phyloP scores from a whole-genome alignment of 192 early-diverging fungal genomes.

The Glomus cerebriforme region DNA sequence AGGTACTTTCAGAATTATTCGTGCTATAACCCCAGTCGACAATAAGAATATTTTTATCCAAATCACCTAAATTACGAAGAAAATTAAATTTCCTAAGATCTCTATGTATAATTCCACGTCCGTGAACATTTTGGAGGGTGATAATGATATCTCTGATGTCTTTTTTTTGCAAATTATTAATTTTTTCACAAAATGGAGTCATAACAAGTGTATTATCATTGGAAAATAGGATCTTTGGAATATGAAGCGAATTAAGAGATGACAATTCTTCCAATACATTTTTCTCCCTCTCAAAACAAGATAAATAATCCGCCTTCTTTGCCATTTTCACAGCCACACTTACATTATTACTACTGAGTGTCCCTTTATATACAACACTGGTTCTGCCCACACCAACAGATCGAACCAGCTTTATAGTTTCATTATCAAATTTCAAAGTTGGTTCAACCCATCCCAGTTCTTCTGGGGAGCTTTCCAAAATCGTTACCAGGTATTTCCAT shows the following conservation, averaged over 20 bases:
- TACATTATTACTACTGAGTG: not conserved
- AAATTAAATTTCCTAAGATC: slow-evolving; percentile 18
- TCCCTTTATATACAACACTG: slow-evolving; percentile 27
- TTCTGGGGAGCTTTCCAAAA: slow-evolving; percentile 24
- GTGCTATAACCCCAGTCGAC: slow-evolving; percentile 27
- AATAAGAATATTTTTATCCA: not conserved
- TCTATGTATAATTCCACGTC: slow-evolving; percentile 6
- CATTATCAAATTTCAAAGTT: slow-evolving; percentile 6
- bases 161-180: slow-evolving; percentile 14
- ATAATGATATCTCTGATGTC: slow-evolving; percentile 27
- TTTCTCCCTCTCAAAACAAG: slow-evolving; percentile 29
- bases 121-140: not conserved
- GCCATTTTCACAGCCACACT: slow-evolving; percentile 25
- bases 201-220: slow-evolving; percentile 14
- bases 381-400: slow-evolving; percentile 15
- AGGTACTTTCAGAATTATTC: not conserved
- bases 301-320: slow-evolving; percentile 1
- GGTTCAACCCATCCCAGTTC: slow-evolving; percentile 25
- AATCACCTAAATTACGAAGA: slow-evolving; percentile 8
- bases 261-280: slow-evolving; percentile 5
- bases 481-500: slow-evolving; percentile 22
- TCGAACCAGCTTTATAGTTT: slow-evolving; percentile 22
- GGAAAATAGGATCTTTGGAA: not conserved
- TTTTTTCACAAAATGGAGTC: slow-evolving; percentile 16
- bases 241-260: not conserved